These are phyloP conservation scores for Tulasnella sp. DNA, from an alignment of 768 basidiomycete species.

Conservation along the genomic window DNA sequence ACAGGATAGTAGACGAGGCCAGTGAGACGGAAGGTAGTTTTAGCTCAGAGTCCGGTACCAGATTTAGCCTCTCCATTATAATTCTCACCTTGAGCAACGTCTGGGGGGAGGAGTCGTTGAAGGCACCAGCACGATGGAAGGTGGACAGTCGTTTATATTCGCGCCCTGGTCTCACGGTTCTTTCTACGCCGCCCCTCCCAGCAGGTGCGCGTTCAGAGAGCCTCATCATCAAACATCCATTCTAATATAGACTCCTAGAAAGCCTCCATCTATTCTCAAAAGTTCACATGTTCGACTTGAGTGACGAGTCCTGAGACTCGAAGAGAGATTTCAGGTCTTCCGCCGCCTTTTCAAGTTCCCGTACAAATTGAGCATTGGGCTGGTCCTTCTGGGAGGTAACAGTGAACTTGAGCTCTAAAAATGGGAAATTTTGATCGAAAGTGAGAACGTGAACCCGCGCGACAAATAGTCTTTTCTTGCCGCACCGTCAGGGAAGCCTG, in stretches of 20 bases:
- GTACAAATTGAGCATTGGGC: slow-evolving; percentile 69
- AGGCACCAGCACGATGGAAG: neutral
- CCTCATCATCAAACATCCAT: too few relatives aligned
- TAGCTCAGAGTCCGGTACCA: neutral
- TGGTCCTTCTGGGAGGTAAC: slow-evolving; percentile 81
- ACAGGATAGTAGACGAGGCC: neutral
- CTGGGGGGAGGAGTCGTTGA: neutral
- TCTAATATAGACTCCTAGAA: too few relatives aligned
- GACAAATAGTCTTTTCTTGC: neutral
- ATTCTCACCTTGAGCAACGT: neutral
- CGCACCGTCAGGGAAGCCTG: slow-evolving; percentile 56
- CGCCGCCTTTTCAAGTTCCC: slow-evolving; percentile 61
- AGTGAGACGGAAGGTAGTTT: neutral
- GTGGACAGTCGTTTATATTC: neutral
- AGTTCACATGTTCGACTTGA: neutral
- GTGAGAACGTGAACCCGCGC: neutral
- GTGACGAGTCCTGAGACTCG: slow-evolving; percentile 27
- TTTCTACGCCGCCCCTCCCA: neutral
- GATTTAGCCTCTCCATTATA: neutral
- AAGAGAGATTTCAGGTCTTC: slow-evolving; percentile 68
- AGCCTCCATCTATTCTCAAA: neutral
- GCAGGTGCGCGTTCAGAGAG: too few relatives aligned
- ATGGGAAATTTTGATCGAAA: neutral
- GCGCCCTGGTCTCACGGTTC: neutral
- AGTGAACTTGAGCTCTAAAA: slow-evolving; percentile 63